Conservation (phyloP, 2,329 filamentous ascomycete species). For the Claviceps sorghi region DNA sequence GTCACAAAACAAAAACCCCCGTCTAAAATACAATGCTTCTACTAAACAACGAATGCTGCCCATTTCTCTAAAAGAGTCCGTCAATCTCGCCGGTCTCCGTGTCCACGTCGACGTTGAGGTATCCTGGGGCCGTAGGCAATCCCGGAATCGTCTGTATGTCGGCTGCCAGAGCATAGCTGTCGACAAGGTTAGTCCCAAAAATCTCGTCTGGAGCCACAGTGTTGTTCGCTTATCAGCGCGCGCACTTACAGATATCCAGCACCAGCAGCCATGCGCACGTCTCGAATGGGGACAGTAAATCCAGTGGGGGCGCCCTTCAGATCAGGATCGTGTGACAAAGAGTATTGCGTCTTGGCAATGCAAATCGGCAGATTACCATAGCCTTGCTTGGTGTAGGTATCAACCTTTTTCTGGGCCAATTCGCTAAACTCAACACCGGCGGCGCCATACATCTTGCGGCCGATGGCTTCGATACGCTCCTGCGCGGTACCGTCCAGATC, state of each 20-base stretch:
- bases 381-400: constrained; percentile 84
- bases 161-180: constrained; percentile 76
- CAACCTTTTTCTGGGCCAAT: constrained; percentile 88
- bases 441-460: constrained; percentile 88
- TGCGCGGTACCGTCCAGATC: constrained; percentile 64
- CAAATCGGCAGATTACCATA: constrained; percentile 90
- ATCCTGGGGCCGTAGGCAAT: constrained; percentile 85
- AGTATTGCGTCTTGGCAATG: constrained; percentile 97
- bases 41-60: background rate
- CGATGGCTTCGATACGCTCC: constrained; percentile 81
- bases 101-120: constrained; percentile 83
- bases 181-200: constrained; percentile 17
- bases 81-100: constrained; percentile 72
- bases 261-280: constrained; percentile 86
- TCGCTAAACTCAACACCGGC: constrained; percentile 83
- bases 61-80: constrained; percentile 59
- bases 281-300: constrained; percentile 86
- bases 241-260: constrained; percentile 69
- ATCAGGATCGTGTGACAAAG: constrained; percentile 78
- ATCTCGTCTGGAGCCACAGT: background rate
- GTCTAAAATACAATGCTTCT: background rate
- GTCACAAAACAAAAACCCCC: background rate
- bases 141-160: constrained; percentile 98
- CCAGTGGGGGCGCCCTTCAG: constrained; percentile 91
- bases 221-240: background rate